Percentiles rank a stretch among this genome's conserved stretches.
Evolutionary conservation across 2,329 filamentous ascomycete genomes (phyloP).

Genomic region (Aureobasidium namibiae): DNA sequence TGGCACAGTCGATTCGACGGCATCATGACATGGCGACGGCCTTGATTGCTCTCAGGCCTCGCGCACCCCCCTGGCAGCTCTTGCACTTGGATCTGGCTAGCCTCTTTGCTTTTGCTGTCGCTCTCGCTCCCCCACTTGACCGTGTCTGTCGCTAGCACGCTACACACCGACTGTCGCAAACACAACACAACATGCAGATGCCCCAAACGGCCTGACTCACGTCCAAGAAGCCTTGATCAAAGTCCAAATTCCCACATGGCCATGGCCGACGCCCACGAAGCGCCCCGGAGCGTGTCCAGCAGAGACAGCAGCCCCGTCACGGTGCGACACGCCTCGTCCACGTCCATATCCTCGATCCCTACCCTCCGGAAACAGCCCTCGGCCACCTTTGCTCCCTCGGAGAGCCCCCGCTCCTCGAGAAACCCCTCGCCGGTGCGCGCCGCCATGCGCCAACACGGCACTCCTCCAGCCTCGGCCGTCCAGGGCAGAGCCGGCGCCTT

Average conservation of each 20-base stretch:
- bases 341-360: slow-evolving; percentile 13
- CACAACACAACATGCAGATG: slow-evolving; percentile 10
- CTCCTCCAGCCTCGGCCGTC: slow-evolving; percentile 16
- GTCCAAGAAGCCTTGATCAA: not conserved
- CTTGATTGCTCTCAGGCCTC: not conserved
- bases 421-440: slow-evolving; percentile 37
- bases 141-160: not conserved
- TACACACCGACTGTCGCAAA: not conserved
- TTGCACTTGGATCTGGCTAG: not conserved
- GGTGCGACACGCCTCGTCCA: slow-evolving; percentile 12
- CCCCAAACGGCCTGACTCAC: not conserved
- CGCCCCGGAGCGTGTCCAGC: slow-evolving; percentile 12
- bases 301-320: slow-evolving; percentile 17
- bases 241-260: not conserved
- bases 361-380: slow-evolving; percentile 22
- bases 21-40: not conserved
- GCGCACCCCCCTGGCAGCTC: not conserved
- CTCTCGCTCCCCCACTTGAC: not conserved
- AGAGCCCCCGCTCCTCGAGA: slow-evolving; percentile 39
- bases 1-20: not conserved
- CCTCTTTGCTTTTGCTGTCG: not conserved
- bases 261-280: slow-evolving; percentile 8
- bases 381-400: slow-evolving; percentile 23
- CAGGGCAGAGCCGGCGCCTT: slow-evolving; percentile 21
- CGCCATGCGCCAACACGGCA: slow-evolving; percentile 20